phyloP scores from a whole-genome alignment of 495 filamentous ascomycete genomes.

The Wilcoxina mikolae region DNA sequence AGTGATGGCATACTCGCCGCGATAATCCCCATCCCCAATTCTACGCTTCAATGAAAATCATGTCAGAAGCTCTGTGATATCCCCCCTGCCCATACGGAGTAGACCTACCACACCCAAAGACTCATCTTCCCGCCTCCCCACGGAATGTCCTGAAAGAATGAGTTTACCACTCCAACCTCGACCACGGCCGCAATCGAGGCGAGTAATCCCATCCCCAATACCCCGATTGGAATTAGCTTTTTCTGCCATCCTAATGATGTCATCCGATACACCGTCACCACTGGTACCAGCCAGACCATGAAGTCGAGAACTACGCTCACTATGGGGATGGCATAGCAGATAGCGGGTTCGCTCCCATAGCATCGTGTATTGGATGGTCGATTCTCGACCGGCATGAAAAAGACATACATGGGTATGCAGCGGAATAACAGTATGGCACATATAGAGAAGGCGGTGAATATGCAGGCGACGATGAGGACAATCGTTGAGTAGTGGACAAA shows the following conservation, averaged over 20 bases:
- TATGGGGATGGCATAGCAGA: not conserved
- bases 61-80: not conserved
- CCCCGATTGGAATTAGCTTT: not conserved
- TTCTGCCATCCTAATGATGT: not conserved
- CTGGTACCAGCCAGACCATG: not conserved
- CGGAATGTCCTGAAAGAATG: not conserved
- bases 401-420: not conserved
- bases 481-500: not conserved
- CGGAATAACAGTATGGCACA: not conserved
- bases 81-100: not conserved
- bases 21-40: not conserved
- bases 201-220: not conserved
- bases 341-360: not conserved
- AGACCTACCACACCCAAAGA: not conserved
- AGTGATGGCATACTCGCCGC: not conserved
- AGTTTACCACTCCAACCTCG: not conserved
- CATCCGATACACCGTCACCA: not conserved
- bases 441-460: not conserved
- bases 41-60: not conserved
- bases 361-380: too few species aligned
- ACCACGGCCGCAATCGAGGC: not conserved
- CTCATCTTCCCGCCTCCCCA: not conserved
- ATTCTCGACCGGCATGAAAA: not conserved
- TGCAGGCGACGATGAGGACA: not conserved
- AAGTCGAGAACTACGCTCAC: not conserved